phyloP scores from a whole-genome alignment of 129 eudicot genomes.

The Ambrosia trifida region DNA sequence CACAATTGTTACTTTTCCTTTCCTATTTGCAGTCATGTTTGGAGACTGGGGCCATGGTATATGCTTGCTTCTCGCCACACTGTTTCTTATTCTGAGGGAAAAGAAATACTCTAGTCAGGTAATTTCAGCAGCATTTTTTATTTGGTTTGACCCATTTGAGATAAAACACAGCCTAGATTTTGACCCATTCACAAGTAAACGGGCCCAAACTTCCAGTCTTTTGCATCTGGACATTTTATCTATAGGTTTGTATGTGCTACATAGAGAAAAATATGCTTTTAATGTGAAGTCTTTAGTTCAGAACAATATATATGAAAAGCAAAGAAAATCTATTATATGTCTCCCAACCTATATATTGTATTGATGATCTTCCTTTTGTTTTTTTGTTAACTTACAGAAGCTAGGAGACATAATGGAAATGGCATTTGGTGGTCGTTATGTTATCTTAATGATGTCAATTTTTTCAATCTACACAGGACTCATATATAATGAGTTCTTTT shows the following conservation, averaged over 20 bases:
- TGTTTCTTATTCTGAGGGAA: slow-evolving; percentile 68
- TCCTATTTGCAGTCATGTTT: slow-evolving; percentile 93
- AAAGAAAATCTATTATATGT: not conserved
- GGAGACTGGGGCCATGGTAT: slow-evolving; percentile 98
- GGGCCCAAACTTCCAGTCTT: not conserved
- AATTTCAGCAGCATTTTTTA: slow-evolving; percentile 17
- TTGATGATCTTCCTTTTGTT: slow-evolving; percentile 16
- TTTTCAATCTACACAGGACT: slow-evolving; percentile 91
- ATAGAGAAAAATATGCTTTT: not conserved
- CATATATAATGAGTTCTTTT: slow-evolving; percentile 85
- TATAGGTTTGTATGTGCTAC: not conserved
- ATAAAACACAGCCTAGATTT: not conserved
- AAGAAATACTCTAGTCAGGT: slow-evolving; percentile 81
- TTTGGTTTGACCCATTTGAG: not conserved
- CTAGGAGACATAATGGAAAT: slow-evolving; percentile 97
- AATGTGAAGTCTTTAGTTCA: not conserved
- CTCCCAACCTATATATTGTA: not conserved
- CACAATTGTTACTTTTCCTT: slow-evolving; percentile 85
- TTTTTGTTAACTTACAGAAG: slow-evolving; percentile 53
- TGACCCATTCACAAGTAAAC: not conserved
- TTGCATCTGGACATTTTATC: not conserved
- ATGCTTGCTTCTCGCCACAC: slow-evolving; percentile 72
- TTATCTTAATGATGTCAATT: slow-evolving; percentile 82
- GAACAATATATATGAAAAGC: not conserved
- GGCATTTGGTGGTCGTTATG: slow-evolving; percentile 96